Base-by-base conservation (phyloP, 495 filamentous ascomycete genomes). In the Pyrenula massariospora region DNA sequence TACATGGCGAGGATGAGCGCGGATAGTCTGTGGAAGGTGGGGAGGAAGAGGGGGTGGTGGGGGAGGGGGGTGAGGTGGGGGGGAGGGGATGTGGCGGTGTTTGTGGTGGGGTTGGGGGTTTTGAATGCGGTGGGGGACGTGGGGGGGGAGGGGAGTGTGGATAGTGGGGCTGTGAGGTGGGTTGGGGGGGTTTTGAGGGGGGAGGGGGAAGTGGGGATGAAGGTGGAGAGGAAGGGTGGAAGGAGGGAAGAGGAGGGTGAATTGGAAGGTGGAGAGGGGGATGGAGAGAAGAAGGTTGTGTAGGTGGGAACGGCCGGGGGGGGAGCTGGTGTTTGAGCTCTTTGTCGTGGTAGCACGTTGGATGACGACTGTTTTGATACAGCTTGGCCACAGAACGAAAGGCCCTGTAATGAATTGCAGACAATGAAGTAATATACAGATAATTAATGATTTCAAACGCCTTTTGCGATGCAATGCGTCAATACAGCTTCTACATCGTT, bases 1-100 rank as follows among this genome's bases (percentile, higher is more conserved):
- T 89, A 90, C 60, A 80, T 81, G 49, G 82, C 84, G 56, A 77
- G 91, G 21, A 65, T 83, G 10, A 88, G 85, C 47, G 71, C 95
- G 25, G 87, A 95, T 62, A 85, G 80, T 36, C 65, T 88, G 49
- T 97, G 89, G 89, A 95, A 95, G 74, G 86, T 95, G 0, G 88
- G 91, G 11, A 80, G 84, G 52, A 97, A 97, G 80, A 75, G 83
- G 31, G 79, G 87, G 2, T 84, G 85, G 75, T 94, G 92, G 87
- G n/a, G n/a, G n/a, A 81, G 76, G 55, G 87, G 88, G 5, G 74
- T 92, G 64, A 83, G 77, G 56, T 83, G 85, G 24, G 91, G 91
- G 3, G 83, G 85, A 24, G 91, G 91, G 3, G 92, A 96, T 68
- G 79, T 96, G 22, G 77, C 83, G 75, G 66, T 98, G 1, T 87